Base-by-base conservation (phyloP, 345 rosid genomes). In the Camelina hispida region DNA sequence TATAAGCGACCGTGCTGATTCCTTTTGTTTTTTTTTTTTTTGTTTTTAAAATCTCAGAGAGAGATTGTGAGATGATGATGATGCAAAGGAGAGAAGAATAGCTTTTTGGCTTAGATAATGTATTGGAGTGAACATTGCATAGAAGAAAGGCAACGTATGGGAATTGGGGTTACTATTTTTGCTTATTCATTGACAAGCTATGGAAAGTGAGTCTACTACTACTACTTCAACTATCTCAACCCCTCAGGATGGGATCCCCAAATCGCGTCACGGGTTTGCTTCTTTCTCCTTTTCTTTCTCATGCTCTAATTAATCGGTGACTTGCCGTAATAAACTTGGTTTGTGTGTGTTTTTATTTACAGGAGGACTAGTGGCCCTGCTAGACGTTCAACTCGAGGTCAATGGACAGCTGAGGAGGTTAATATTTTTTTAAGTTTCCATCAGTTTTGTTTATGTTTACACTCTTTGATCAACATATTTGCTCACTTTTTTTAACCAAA, bases 401-500 rank as follows among this genome's bases (percentile, higher is more conserved):
- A 92, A 72, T 95, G 99, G 99, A 95, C 98, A 64, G 84, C 99
- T 50, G 99, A 95, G 75, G 99, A 95, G 96, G 99, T n/a, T n/a
- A n/a, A n/a, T n/a, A n/a, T n/a, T n/a, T n/a, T n/a, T n/a, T n/a
- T n/a, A n/a, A n/a, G n/a, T n/a, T n/a, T n/a, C n/a, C n/a, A n/a
- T n/a, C n/a, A n/a, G n/a, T n/a, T n/a, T n/a, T n/a, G n/a, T n/a
- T n/a, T n/a, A n/a, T n/a, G n/a, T n/a, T n/a, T n/a, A 22, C 28
- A 46, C 46, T 37, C 42, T 37, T 63, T 64, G 30, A 35, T 59
- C n/a, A 52, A 18, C n/a, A 8, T 69, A 32, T 43, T 35, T 75
- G 38, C 58, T 76, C 0, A 14, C 0, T 10, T 32, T 42, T 66
- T 42, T 34, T 57, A 44, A 60, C 28, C 38, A 51, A 56, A 20